These are phyloP conservation scores for Xylaria grammica DNA, from an alignment of 495 filamentous ascomycete genomes.

Conservation along the genomic window DNA sequence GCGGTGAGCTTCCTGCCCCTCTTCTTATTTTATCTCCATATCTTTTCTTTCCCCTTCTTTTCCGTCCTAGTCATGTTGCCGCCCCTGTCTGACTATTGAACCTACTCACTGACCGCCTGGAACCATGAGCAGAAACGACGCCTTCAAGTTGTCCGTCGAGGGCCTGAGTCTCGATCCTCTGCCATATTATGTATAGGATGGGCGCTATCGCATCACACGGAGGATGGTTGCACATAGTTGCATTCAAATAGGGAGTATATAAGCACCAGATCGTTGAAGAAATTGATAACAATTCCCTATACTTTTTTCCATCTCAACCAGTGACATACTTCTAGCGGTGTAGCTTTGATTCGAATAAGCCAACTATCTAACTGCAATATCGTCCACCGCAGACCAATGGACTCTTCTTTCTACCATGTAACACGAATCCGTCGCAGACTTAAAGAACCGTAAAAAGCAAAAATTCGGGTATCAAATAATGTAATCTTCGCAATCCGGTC, in stretches of 20 bases:
- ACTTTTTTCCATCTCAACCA: background rate
- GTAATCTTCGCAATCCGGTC: slow-evolving; percentile 16
- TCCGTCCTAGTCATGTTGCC: background rate
- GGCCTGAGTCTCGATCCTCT: slow-evolving; percentile 76
- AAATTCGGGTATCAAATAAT: slow-evolving; percentile 22
- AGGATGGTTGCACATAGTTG: background rate
- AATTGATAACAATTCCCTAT: background rate
- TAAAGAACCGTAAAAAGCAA: background rate
- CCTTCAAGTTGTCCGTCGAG: slow-evolving; percentile 77
- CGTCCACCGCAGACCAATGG: background rate
- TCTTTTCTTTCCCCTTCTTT: background rate
- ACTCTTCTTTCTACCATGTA: background rate
- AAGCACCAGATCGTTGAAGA: background rate
- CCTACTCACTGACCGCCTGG: background rate
- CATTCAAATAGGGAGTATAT: background rate
- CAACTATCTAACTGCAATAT: background rate
- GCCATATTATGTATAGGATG: slow-evolving; percentile 52
- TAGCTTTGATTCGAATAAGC: background rate
- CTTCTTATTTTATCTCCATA: background rate
- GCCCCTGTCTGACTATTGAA: background rate
- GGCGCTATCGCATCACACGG: background rate
- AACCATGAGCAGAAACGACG: slow-evolving; percentile 63
- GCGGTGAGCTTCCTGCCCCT: slow-evolving; percentile 37
- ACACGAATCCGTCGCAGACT: background rate
- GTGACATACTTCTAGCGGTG: background rate